Evolutionary conservation across 2,329 filamentous ascomycete genomes (phyloP), one percentile per base, ranked within the genome.

Genomic region (Colletotrichum somersetense): DNA sequence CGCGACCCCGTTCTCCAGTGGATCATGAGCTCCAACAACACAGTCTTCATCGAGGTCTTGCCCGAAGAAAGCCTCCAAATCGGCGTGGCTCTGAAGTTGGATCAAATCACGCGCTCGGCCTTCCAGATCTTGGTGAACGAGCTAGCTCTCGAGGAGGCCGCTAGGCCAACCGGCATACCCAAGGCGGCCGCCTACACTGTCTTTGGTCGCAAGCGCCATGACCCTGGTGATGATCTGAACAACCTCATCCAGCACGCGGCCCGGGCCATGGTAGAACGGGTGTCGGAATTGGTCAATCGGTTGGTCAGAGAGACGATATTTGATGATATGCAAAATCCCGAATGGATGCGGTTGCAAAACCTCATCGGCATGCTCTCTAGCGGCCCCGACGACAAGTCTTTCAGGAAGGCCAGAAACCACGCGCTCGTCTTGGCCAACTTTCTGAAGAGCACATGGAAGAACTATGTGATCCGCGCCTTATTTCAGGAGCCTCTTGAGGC

Each of bases 121-220:
- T 92, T 91, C 74, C 83, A 85, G 14, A 86, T 91, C 35, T 83
- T 93, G 5, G 90, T 92, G 30, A 89, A 87, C 23, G 91, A 93
- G 76, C 83, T 87, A 63, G 90, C 90, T 4, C 76, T 92, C 16
- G 82, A 82, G 52, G 77, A 83, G 33, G 80, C 83, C 10, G 67
- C 71, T 23, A 62, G 14, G 12, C 50, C 68, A 2, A 62, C 67
- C 38, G 78, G 77, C 26, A 44, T 42, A 10, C 61, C 59, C 20
- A 42, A 62, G 33, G 23, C 62, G 57, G 56, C 53, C 58, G 73
- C 63, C 35, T 80, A 78, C 52, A 81, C 81, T 42, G 71, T 81
- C 56, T 88, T 84, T 76, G 85, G 87, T 48, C 85, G 89, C 40
- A 80, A 78, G 12, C 76, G 82, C n/a, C 85, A 85, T 3, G 77